Conservation (phyloP, 768 basidiomycete genomes). For the Naganishia friedmannii region DNA sequence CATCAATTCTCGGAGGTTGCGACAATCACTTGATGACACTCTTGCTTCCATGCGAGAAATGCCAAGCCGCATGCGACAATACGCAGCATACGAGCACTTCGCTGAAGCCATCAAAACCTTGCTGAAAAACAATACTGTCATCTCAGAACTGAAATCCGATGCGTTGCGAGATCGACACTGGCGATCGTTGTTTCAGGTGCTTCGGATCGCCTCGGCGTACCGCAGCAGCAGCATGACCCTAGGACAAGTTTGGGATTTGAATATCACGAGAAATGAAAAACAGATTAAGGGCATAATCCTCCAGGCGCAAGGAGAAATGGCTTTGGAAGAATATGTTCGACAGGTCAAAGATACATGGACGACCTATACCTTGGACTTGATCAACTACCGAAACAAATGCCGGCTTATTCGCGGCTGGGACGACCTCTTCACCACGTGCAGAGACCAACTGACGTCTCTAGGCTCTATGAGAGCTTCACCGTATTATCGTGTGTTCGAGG, state of each 20-base stretch:
- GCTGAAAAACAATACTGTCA: conserved; percentile 81
- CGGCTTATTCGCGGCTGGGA: conserved; percentile 96
- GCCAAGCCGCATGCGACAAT: conserved; percentile 98
- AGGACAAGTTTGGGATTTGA: conserved; percentile 94
- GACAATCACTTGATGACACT: conserved; percentile 88
- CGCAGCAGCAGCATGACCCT: conserved; percentile 85
- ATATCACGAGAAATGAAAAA: conserved; percentile 86
- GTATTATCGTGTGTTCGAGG: conserved; percentile 74
- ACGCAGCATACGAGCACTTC: conserved; percentile 96
- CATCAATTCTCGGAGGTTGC: conserved; percentile 87
- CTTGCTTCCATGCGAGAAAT: conserved; percentile 93
- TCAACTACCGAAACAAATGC: conserved; percentile 98
- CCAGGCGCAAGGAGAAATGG: conserved; percentile 95
- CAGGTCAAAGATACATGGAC: conserved; percentile 98
- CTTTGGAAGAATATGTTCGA: conserved; percentile 88
- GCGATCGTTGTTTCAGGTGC: conserved; percentile 90
- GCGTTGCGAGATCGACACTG: conserved; percentile 96
- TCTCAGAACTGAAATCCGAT: conserved; percentile 95
- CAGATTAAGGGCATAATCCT: conserved; percentile 90
- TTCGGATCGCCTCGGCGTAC: conserved; percentile 71
- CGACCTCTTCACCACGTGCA: conserved; percentile 92
- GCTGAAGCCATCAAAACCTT: conserved; percentile 82
- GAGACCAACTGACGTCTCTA: conserved; percentile 93
- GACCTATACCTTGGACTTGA: conserved; percentile 87
- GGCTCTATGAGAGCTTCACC: conserved; percentile 97